Base-by-base conservation (phyloP, 2,329 filamentous ascomycete genomes). In the Nectriaceae sp. region DNA sequence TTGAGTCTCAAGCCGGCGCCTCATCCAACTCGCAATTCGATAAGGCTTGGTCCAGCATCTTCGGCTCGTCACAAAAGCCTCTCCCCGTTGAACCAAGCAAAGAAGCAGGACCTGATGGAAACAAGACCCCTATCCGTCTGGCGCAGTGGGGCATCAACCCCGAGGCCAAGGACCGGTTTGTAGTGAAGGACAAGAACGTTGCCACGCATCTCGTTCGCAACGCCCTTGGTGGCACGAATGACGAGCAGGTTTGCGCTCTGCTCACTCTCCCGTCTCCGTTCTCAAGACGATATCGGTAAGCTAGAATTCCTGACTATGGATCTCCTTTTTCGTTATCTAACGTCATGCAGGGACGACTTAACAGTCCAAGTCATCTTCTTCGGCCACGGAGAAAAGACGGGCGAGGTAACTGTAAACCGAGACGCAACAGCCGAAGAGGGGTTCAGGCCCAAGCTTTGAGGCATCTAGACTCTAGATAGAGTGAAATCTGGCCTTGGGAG, bases 301-400 rank as follows among this genome's bases (percentile, higher is more conserved):
- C 57, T 24, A 16, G 21, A 19, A 16, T 15, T 1, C 24, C 24
- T 6, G 24, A 6, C 24, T 13, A 29, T 6, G 6, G 6, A 29
- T 29, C 24, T n/a, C n/a, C 11, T n/a, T 16, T 18, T 8, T 21
- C 31, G 38, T 54, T 47, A 45, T 53, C 21, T 62, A 62, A 40
- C 61, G 39, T 46, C 11, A 38, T 31, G 5, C 37, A 93, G 90
- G 59, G 94, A 99, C 66, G 94, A 99, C 67, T 75, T 99, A 54
- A 99, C 94, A 0, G 93, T 99, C 15, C 90, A 99, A 70, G 94
- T 99, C 52, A 96, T 99, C 65, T 99, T 99, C 79, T 99, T 99
- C 63, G 94, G 94, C 51, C 84, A 96, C 59, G 83, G 87, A 29
- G 76, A 85, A 44, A 85, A 85, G 66, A 88, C 80, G 22, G 91